phyloP scores from a whole-genome alignment of 225 moss, liverwort and hornwort species.

The Polytrichum formosum region DNA sequence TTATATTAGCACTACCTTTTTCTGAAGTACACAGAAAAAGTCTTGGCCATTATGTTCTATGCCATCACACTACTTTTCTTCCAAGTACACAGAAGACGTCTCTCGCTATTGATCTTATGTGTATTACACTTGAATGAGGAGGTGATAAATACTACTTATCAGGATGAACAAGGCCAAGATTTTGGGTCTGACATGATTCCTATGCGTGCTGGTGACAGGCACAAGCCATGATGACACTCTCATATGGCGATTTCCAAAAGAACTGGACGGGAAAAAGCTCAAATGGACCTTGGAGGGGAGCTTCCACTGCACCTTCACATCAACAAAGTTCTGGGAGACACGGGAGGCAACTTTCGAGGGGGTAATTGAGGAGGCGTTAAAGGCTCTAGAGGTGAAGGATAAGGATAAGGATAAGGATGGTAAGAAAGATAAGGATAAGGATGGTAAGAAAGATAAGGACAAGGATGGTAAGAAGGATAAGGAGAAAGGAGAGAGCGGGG shows the following conservation, averaged over 20 bases:
- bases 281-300: constrained; percentile 10
- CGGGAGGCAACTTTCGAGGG: constrained; percentile 6
- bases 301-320: constrained; percentile 5
- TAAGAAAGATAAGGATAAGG: constrained; percentile 5
- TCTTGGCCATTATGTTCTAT: too few species aligned
- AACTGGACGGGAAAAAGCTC: constrained; percentile 6
- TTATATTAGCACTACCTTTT: too few species aligned
- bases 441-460: background rate
- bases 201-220: background rate
- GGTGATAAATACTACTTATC: too few species aligned
- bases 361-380: constrained; percentile 1
- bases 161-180: too few species aligned
- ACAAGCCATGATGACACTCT: constrained; percentile 8
- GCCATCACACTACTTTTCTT: background rate
- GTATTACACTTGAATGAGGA: too few species aligned
- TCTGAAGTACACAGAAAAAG: too few species aligned
- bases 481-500: background rate
- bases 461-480: constrained; percentile 1
- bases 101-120: too few species aligned
- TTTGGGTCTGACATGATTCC: too few species aligned
- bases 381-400: constrained; percentile 5
- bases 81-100: background rate
- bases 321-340: constrained; percentile 17
- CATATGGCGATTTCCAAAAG: constrained; percentile 12
- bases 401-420: constrained; percentile 1